Percentiles rank a stretch among this genome's conserved stretches.
These are phyloP conservation scores for Irpex sp. DNA, from an alignment of 1,284 basidiomycete species.

Conservation along the genomic window DNA sequence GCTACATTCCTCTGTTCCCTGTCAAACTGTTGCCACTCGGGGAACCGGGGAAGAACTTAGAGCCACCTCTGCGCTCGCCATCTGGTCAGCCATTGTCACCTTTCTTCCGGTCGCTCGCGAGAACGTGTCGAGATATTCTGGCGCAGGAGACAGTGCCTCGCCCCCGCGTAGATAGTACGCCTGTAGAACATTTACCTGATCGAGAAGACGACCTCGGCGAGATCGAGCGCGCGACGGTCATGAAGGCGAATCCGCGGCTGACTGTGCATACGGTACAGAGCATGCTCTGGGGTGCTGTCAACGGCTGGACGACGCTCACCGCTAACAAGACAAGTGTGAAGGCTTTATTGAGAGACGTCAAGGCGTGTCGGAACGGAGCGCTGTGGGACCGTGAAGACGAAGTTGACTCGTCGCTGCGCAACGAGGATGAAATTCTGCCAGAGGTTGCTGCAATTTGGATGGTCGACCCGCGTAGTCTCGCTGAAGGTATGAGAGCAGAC, in stretches of 20 bases:
- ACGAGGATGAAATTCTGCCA: not conserved
- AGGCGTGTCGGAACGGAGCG: conserved; percentile 25
- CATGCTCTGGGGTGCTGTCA: conserved; percentile 61
- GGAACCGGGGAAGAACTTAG: conserved; percentile 15
- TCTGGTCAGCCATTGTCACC: conserved; percentile 15
- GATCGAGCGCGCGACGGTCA: conserved; percentile 50
- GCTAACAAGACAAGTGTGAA: conserved; percentile 77
- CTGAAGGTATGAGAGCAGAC: conserved; percentile 62
- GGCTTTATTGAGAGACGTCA: conserved; percentile 63
- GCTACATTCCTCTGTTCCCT: conserved; percentile 53
- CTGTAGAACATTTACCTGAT: not conserved
- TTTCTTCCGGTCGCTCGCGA: conserved; percentile 44
- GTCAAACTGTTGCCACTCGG: conserved; percentile 43
- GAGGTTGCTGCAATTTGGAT: conserved; percentile 62
- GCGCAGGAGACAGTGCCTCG: conserved; percentile 37
- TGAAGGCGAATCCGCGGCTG: conserved; percentile 52
- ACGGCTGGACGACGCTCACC: conserved; percentile 79
- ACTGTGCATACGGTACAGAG: conserved; percentile 71
- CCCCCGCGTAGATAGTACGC: conserved; percentile 19
- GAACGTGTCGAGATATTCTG: conserved; percentile 51
- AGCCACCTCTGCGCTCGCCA: conserved; percentile 3
- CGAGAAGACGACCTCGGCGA: conserved; percentile 25
- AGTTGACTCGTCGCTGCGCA: conserved; percentile 7
- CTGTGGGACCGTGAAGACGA: conserved; percentile 18
- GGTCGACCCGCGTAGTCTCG: conserved; percentile 71